Base-by-base conservation (phyloP, 192 early-diverging fungal species). In the Ambispora gerdemannii region DNA sequence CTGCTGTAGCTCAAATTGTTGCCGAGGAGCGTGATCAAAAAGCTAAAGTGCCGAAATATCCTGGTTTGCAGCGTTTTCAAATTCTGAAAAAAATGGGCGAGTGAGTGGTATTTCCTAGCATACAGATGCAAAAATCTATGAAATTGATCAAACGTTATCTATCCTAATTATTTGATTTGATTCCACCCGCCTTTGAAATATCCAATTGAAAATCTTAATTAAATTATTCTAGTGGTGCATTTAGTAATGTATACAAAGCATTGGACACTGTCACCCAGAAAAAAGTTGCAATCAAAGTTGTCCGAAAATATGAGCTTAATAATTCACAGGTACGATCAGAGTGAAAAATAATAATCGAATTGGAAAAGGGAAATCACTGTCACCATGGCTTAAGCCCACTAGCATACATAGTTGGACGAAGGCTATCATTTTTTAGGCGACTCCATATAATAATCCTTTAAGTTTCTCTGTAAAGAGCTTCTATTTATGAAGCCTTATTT, bases 261-360 rank as follows among this genome's bases (percentile, higher is more conserved):
- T 63, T 78, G 32, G 88, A 89, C 60, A 84, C 75, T n/a, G 73
- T 77, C 66, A 83, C 84, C 11, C 80, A 89, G 31, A 71, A 86
- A 49, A 74, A 89, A 53, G 93, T 95, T 32, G 93, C 92, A 13
- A 84, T 95, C 75, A 95, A 95, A 81, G 84, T 91, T 10, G 92
- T 91, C 6, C 78, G 87, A 72, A 95, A 91, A 75, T 71, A 73
- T 13, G 89, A 92, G 20, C 76, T 93, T 70, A 87, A 86, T 70
- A 72, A 88, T 20, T 81, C 85, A 56, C 89, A 92, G 85, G 84
- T 88, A 43, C 33, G 55, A 34, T 2, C 25, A 34, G 27, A 28
- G 10, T n/a, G n/a, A n/a, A n/a, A n/a, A n/a, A n/a, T n/a, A n/a
- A n/a, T n/a, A n/a, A n/a, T n/a, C n/a, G n/a, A n/a, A n/a, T n/a